phyloP scores from a whole-genome alignment of 2,329 filamentous ascomycete genomes.

The Fusarium guadeloupense region DNA sequence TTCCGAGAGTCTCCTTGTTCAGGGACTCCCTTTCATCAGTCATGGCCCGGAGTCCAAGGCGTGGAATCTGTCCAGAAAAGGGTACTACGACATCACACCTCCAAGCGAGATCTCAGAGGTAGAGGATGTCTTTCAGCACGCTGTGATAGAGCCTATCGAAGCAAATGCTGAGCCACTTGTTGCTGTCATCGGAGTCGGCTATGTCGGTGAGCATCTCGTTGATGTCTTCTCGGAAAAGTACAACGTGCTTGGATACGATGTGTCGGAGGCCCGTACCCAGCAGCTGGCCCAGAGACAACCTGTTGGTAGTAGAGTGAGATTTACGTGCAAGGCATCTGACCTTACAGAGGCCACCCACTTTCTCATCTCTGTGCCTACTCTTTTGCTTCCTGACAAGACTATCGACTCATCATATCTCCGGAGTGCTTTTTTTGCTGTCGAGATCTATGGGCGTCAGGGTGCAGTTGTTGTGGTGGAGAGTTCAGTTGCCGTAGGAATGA shows the following conservation, averaged over 20 bases:
- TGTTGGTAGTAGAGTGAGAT: constrained; percentile 43
- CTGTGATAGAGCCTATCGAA: constrained; percentile 16
- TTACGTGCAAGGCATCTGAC: constrained; percentile 51
- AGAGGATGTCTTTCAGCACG: constrained; percentile 26
- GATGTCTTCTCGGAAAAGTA: constrained; percentile 53
- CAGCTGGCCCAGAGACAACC: constrained; percentile 46
- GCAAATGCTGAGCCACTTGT: constrained; percentile 47
- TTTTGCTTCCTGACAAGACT: constrained; percentile 56
- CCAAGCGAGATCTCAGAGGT: constrained; percentile 45
- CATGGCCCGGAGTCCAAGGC: constrained; percentile 31
- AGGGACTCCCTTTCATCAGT: constrained; percentile 36
- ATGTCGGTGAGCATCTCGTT: constrained; percentile 61
- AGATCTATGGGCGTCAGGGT: constrained; percentile 53
- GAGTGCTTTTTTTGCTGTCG: constrained; percentile 55
- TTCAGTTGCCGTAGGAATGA: constrained; percentile 65
- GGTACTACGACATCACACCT: constrained; percentile 50
- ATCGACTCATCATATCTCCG: constrained; percentile 59
- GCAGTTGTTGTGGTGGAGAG: constrained; percentile 62
- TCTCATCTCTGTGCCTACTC: constrained; percentile 63
- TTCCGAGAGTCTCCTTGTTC: constrained; percentile 32
- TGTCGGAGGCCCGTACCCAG: constrained; percentile 52
- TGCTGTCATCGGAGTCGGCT: constrained; percentile 62
- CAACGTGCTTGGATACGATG: constrained; percentile 59
- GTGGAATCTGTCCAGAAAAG: constrained; percentile 37
- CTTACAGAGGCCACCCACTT: constrained; percentile 59